phyloP scores from a whole-genome alignment of 139 green algal genomes.

The Tetraselmis striata region DNA sequence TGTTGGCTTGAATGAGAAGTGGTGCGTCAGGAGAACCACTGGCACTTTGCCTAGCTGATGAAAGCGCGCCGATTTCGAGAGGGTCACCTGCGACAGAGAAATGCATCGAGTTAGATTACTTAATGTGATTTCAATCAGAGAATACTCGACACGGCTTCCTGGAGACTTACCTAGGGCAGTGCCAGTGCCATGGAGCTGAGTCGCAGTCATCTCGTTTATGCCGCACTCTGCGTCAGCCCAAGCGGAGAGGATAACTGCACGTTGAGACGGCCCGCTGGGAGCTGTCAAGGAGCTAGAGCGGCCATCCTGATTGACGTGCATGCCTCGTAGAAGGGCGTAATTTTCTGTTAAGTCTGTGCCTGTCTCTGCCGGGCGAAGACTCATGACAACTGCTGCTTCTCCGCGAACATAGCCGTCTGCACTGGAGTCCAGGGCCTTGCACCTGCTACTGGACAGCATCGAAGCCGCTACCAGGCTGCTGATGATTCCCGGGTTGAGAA shows the following conservation, averaged over 20 bases:
- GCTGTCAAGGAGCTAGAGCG: conserved; percentile 74
- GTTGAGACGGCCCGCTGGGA: conserved; percentile 78
- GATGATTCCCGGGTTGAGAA: conserved; percentile 44
- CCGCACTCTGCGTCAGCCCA: conserved; percentile 31
- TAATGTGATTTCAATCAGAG: no score
- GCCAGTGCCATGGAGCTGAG: conserved; percentile 49
- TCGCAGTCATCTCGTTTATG: conserved; percentile 7
- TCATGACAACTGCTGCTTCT: conserved; percentile 40
- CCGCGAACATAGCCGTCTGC: conserved; percentile 79
- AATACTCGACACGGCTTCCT: no score
- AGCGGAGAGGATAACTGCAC: conserved; percentile 54
- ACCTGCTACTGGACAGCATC: conserved; percentile 43
- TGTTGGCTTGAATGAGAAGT: conserved; percentile 30
- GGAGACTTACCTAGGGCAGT: conserved; percentile 51
- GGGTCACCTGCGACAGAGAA: conserved; percentile 72
- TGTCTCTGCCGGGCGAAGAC: no score
- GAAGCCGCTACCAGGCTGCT: neutral
- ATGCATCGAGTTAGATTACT: no score
- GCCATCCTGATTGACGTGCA: conserved; percentile 77
- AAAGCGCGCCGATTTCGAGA: conserved; percentile 69
- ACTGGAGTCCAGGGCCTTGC: conserved; percentile 74
- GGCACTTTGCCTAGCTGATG: neutral
- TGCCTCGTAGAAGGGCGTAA: conserved; percentile 31
- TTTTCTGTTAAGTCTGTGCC: no score
- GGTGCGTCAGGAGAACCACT: neutral